Evolutionary conservation across 2,329 filamentous ascomycete genomes (phyloP).

Genomic region (Fusarium setosum): DNA sequence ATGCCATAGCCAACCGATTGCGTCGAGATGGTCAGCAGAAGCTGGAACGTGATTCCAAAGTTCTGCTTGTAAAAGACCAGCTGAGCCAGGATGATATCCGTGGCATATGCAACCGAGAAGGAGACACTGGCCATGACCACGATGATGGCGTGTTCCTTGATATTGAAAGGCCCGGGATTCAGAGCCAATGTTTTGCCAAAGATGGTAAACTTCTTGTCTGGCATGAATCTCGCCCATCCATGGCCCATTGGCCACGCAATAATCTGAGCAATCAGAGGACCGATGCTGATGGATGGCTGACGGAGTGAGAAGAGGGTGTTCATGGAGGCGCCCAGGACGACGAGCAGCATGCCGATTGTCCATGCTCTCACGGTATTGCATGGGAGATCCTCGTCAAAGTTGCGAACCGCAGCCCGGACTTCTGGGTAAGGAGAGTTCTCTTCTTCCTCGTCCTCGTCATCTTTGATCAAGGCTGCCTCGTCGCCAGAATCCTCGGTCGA

Average conservation of each 20-base stretch:
- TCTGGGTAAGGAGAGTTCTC: constrained; percentile 73
- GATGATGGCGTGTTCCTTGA: constrained; percentile 77
- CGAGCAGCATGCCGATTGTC: constrained; percentile 69
- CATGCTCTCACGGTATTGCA: constrained; percentile 75
- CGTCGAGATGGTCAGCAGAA: constrained; percentile 74
- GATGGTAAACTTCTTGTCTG: constrained; percentile 59
- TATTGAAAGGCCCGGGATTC: constrained; percentile 77
- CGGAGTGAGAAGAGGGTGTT: constrained; percentile 74
- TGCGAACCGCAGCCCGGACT: constrained; percentile 71
- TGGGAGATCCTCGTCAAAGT: constrained; percentile 73
- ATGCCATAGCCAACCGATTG: constrained; percentile 78
- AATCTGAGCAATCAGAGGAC: constrained; percentile 71
- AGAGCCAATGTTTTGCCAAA: constrained; percentile 67
- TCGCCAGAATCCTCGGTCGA: constrained; percentile 32
- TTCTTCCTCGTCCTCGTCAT: constrained; percentile 49
- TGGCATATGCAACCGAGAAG: constrained; percentile 77
- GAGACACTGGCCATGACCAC: constrained; percentile 79
- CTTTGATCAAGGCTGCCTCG: constrained; percentile 34
- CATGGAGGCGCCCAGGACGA: constrained; percentile 67
- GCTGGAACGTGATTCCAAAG: constrained; percentile 74
- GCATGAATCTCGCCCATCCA: constrained; percentile 68
- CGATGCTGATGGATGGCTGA: constrained; percentile 70
- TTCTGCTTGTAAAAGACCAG: constrained; percentile 77
- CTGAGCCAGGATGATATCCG: constrained; percentile 79
- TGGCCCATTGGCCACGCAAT: constrained; percentile 73